phyloP scores from a whole-genome alignment of 257 asterid species.

The Nicotiana otophora region DNA sequence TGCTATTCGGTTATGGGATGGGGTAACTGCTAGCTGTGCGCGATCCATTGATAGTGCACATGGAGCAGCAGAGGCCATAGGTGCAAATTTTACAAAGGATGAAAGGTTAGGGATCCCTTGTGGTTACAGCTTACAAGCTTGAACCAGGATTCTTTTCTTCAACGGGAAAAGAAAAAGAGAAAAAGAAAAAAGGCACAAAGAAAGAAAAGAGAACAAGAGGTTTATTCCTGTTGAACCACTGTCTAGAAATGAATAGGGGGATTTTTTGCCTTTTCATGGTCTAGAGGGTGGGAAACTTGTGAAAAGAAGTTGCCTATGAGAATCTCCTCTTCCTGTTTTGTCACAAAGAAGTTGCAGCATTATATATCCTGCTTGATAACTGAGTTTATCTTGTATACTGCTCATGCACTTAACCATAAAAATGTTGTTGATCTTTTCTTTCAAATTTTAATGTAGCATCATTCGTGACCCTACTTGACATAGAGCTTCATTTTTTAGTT shows the following conservation, averaged over 20 bases:
- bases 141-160: background rate
- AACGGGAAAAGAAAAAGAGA: background rate
- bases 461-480: background rate
- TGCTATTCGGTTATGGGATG: constrained; percentile 76
- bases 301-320: background rate
- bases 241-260: background rate
- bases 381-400: background rate
- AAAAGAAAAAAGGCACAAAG: background rate
- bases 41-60: constrained; percentile 69
- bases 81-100: constrained; percentile 76
- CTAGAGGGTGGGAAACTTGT: constrained; percentile 6
- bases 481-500: background rate
- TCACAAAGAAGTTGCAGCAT: background rate
- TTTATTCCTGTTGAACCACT: background rate
- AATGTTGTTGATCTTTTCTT: background rate
- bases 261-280: background rate
- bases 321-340: background rate
- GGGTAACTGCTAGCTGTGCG: constrained; percentile 62
- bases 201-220: background rate
- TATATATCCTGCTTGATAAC: background rate
- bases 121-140: background rate
- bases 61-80: constrained; percentile 68
- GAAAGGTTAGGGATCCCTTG: constrained; percentile 40
- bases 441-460: background rate
- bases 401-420: background rate